Conservation (phyloP, 306 rosid species). For the Lithocarpus polystachyus region DNA sequence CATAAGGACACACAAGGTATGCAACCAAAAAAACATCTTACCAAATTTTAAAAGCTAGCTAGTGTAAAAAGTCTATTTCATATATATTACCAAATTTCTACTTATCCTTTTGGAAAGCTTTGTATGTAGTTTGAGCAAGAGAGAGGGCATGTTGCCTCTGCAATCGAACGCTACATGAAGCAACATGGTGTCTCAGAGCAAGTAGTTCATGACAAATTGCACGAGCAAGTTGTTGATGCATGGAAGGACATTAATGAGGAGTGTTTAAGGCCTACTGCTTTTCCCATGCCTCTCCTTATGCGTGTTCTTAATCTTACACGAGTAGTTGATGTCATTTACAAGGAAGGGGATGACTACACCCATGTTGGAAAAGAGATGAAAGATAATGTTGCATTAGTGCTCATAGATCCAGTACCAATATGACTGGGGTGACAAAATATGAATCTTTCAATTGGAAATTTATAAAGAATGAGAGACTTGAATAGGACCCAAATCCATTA, state of each 20-base stretch:
- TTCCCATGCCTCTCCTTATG: constrained; percentile 32
- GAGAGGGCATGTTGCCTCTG: constrained; percentile 33
- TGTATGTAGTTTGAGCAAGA: constrained; percentile 31
- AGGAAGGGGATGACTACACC: background rate
- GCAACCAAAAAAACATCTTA: too few species aligned
- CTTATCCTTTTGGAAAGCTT: too few species aligned
- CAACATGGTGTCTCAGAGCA: constrained; percentile 12
- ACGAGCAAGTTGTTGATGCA: background rate
- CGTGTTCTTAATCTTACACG: constrained; percentile 36
- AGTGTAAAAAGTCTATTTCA: too few species aligned
- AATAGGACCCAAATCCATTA: too few species aligned
- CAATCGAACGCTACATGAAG: constrained; percentile 45
- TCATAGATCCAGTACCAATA: background rate
- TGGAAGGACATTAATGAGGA: constrained; percentile 51
- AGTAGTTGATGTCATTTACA: constrained; percentile 2
- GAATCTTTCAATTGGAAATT: too few species aligned
- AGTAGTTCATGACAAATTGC: constrained; percentile 4
- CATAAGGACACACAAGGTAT: constrained; percentile 34
- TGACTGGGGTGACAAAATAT: background rate
- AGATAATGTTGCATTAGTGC: background rate
- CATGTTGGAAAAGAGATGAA: background rate
- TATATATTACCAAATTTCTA: background rate
- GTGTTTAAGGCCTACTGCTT: constrained; percentile 2
- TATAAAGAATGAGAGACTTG: too few species aligned
- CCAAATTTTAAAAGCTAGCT: too few species aligned